Conservation (phyloP, 148 eudicot genomes). For the Heliamphora exappendiculata region DNA sequence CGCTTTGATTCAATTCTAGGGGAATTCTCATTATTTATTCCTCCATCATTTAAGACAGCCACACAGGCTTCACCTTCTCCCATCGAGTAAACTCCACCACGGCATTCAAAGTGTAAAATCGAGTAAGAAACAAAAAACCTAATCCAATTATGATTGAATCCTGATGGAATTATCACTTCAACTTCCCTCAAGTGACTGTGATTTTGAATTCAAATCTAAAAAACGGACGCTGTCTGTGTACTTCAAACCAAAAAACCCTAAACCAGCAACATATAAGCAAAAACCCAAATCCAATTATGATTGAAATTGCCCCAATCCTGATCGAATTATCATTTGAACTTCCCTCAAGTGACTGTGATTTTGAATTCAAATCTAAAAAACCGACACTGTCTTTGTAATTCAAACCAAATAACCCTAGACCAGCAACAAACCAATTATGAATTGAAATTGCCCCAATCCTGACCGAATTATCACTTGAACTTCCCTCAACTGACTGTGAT, state of each 20-base stretch:
- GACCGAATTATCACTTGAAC: not conserved
- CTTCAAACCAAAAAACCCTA: slow-evolving; percentile 1
- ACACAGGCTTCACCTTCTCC: slow-evolving; percentile 49
- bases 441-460: too few species aligned
- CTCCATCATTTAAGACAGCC: slow-evolving; percentile 21
- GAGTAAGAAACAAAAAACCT: not conserved
- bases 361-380: not conserved
- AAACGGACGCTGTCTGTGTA: not conserved
- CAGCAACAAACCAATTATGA: not conserved
- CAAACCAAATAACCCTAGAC: not conserved
- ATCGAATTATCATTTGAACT: not conserved
- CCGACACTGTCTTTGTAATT: not conserved
- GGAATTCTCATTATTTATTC: slow-evolving; percentile 22
- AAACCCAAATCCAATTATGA: not conserved
- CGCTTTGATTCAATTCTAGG: slow-evolving; percentile 37
- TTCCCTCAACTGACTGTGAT: not conserved
- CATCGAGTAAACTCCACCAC: slow-evolving; percentile 8
- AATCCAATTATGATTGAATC: not conserved
- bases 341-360: not conserved
- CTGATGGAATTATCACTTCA: not conserved
- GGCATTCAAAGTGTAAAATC: not conserved
- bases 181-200: not conserved
- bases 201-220: not conserved
- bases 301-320: not conserved
- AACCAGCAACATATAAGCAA: not conserved